These are phyloP conservation scores for Fistulina hepatica DNA, from an alignment of 1,284 basidiomycete species.

Conservation along the genomic window DNA sequence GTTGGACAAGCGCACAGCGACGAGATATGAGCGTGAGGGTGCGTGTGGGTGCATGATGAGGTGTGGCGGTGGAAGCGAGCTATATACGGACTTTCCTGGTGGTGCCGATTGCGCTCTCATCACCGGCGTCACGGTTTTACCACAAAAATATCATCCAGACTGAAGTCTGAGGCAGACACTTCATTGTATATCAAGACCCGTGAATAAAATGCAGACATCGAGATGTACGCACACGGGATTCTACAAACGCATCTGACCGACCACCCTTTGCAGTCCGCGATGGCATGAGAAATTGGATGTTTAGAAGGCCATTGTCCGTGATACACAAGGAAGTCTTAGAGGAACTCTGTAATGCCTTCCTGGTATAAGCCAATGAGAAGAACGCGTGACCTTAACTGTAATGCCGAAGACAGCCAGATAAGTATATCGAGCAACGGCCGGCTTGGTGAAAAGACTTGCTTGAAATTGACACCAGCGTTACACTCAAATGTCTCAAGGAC, in stretches of 20 bases:
- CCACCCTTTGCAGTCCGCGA: conserved; percentile 36
- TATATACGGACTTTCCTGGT: no score
- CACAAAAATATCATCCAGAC: no score
- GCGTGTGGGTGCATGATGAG: no score
- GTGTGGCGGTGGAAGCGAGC: no score
- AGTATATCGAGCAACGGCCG: neutral
- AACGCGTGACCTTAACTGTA: conserved; percentile 66
- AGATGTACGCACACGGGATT: conserved; percentile 76
- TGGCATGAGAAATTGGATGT: conserved; percentile 82
- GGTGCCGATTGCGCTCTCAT: no score
- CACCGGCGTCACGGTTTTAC: no score
- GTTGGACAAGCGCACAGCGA: no score
- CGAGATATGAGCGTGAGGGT: no score
- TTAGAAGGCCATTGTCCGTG: conserved; percentile 68
- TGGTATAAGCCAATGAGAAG: conserved; percentile 55
- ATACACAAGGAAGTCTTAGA: conserved; percentile 82
- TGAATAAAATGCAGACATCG: no score
- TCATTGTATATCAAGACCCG: no score
- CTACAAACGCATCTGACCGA: conserved; percentile 58
- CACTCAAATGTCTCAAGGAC: conserved; percentile 87
- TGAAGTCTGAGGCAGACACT: no score
- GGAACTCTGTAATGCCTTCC: conserved; percentile 67
- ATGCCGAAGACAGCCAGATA: neutral
- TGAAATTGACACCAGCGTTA: conserved; percentile 53
- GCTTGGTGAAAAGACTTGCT: conserved; percentile 32